Conservation (phyloP, 2,329 filamentous ascomycete genomes). For the Colletotrichum lindemuthianum region DNA sequence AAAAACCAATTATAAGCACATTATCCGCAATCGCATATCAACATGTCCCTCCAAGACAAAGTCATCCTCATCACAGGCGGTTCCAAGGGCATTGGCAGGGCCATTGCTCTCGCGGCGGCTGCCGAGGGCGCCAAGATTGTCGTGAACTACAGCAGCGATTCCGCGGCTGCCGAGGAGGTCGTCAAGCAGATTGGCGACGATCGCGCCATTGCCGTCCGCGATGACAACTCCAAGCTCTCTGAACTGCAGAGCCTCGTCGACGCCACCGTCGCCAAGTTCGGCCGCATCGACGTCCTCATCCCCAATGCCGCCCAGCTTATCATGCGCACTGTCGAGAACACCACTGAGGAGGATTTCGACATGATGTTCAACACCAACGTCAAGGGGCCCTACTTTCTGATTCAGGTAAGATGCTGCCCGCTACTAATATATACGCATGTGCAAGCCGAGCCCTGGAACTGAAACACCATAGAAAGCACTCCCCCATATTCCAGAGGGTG, state of each 20-base stretch:
- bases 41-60: slow-evolving; percentile 50
- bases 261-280: slow-evolving; percentile 58
- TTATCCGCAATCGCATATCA: neutral
- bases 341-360: slow-evolving; percentile 63
- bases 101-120: slow-evolving; percentile 66
- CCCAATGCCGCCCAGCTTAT: slow-evolving; percentile 64
- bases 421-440: neutral
- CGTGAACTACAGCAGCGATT: slow-evolving; percentile 64
- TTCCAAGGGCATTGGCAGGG: slow-evolving; percentile 69
- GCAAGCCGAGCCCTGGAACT: neutral
- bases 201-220: slow-evolving; percentile 64
- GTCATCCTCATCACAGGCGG: slow-evolving; percentile 63
- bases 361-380: slow-evolving; percentile 62
- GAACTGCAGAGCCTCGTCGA: slow-evolving; percentile 61
- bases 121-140: slow-evolving; percentile 66
- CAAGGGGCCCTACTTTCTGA: slow-evolving; percentile 66
- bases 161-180: slow-evolving; percentile 57
- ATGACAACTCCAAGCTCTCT: slow-evolving; percentile 58
- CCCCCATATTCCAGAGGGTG: slow-evolving; percentile 60
- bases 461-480: slow-evolving; percentile 55
- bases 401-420: slow-evolving; percentile 44
- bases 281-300: slow-evolving; percentile 68
- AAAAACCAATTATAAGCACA: neutral
- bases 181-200: slow-evolving; percentile 58
- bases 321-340: slow-evolving; percentile 58